Evolutionary conservation across 2,329 filamentous ascomycete genomes (phyloP).

Genomic region (Macrophomina tecta): DNA sequence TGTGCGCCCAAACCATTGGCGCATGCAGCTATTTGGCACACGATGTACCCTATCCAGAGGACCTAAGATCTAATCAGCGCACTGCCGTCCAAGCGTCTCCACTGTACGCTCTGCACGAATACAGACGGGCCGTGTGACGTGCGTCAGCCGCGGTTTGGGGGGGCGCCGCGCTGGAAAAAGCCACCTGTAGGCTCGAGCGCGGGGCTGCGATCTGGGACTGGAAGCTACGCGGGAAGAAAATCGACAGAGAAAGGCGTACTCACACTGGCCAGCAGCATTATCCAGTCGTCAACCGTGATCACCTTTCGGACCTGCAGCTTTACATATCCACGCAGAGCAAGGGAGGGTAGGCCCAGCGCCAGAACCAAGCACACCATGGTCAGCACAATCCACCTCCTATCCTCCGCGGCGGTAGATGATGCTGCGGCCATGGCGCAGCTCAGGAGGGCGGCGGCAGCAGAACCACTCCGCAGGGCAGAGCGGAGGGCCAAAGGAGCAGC

Average conservation of each 20-base stretch:
- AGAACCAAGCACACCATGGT: constrained; percentile 10
- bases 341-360: constrained; percentile 10
- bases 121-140: too few species aligned
- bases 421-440: constrained; percentile 2
- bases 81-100: neutral
- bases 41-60: constrained; percentile 14
- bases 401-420: constrained; percentile 3
- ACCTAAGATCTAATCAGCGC: neutral
- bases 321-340: constrained; percentile 7
- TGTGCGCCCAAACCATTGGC: constrained; percentile 19
- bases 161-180: neutral
- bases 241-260: neutral
- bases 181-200: constrained; percentile 20
- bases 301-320: constrained; percentile 2
- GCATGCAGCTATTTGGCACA: constrained; percentile 7
- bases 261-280: constrained; percentile 3
- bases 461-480: neutral
- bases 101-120: too few species aligned
- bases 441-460: neutral
- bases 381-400: constrained; percentile 18
- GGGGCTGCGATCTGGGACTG: neutral
- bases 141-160: neutral
- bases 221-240: constrained; percentile 1
- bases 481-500: neutral
- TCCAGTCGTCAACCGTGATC: constrained; percentile 14